Conservation (phyloP, 495 filamentous ascomycete species). For the Melanomma pulvis-pyrius region DNA sequence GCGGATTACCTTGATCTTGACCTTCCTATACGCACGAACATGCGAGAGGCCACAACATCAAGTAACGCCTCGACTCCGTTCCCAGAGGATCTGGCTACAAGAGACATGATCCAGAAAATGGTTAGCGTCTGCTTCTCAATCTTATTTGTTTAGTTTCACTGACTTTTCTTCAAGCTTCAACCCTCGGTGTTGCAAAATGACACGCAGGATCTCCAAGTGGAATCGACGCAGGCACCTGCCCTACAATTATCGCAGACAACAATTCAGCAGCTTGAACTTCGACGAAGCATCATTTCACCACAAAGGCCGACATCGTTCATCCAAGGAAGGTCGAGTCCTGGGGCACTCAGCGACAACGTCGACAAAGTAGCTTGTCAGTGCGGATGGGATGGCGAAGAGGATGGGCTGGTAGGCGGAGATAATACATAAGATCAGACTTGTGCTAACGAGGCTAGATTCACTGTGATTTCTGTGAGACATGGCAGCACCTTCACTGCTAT, state of each 20-base stretch:
- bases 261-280: constrained; percentile 28
- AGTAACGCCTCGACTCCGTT: background rate
- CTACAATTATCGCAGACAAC: constrained; percentile 20
- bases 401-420: constrained; percentile 47
- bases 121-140: constrained; percentile 1
- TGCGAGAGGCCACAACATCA: too few relatives aligned
- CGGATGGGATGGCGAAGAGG: constrained; percentile 48
- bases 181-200: background rate
- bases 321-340: constrained; percentile 15
- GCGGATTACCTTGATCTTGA: too few relatives aligned
- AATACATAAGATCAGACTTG: background rate
- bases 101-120: constrained; percentile 20
- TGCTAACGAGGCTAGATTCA: constrained; percentile 43
- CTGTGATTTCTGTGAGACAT: constrained; percentile 53
- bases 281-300: constrained; percentile 25
- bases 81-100: too few relatives aligned
- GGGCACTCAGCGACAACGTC: background rate
- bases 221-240: background rate
- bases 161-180: constrained; percentile 4
- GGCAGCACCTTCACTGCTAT: constrained; percentile 57
- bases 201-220: constrained; percentile 7
- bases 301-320: background rate
- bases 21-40: too few relatives aligned
- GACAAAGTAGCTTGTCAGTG: constrained; percentile 49
- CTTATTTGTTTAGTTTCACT: background rate